Conservation (phyloP, 1,284 basidiomycete genomes). For the Cronartium quercuum region DNA sequence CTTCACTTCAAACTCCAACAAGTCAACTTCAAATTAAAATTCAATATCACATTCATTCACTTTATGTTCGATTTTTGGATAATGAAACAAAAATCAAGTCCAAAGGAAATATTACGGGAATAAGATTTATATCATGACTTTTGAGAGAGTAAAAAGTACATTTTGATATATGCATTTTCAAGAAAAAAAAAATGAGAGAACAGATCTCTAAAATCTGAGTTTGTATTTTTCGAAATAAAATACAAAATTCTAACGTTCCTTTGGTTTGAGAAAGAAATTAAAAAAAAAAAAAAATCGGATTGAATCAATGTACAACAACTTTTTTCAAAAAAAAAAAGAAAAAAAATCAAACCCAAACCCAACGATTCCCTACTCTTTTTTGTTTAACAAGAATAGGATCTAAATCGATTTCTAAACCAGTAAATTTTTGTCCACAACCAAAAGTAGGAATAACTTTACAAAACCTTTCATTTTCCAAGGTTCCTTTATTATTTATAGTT, state of each 20-base stretch:
- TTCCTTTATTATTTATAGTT: neutral
- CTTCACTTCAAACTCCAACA: too few species aligned
- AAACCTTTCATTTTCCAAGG: slow-evolving; percentile 39
- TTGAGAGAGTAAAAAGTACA: neutral
- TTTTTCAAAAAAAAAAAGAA: neutral
- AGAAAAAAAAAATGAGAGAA: neutral
- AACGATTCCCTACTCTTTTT: slow-evolving; percentile 39
- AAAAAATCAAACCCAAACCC: slow-evolving; percentile 39
- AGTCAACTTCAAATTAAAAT: too few species aligned
- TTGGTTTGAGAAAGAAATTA: neutral
- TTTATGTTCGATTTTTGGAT: too few species aligned
- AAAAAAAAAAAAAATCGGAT: too few species aligned
- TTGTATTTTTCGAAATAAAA: neutral
- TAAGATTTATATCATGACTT: neutral
- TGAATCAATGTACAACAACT: too few species aligned
- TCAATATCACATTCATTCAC: too few species aligned
- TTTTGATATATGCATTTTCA: neutral
- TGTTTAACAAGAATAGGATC: slow-evolving; percentile 41
- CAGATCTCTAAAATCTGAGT: neutral
- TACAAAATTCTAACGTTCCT: neutral
- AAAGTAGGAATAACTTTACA: slow-evolving; percentile 43
- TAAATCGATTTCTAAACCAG: slow-evolving; percentile 40
- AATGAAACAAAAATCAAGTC: too few species aligned
- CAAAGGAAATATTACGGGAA: too few species aligned
- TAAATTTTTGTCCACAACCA: slow-evolving; percentile 18